Conservation (phyloP, 176 grass and related monocot genomes). For the Eragrostis curvula region DNA sequence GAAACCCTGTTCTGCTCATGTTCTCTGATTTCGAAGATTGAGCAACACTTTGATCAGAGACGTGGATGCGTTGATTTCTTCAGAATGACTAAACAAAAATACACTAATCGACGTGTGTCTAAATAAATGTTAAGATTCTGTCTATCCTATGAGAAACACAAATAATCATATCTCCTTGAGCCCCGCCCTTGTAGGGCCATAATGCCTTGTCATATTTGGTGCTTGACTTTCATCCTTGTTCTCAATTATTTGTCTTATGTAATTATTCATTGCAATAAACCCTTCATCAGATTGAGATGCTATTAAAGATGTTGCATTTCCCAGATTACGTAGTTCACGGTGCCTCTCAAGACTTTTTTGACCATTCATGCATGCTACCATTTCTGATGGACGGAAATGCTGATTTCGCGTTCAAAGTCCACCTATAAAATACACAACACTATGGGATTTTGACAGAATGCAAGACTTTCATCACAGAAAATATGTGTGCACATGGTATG, state of each 20-base stretch:
- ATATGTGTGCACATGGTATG: neutral
- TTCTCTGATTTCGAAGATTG: constrained; percentile 3
- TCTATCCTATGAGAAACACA: neutral
- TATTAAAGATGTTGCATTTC: neutral
- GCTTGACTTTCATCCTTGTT: too few species aligned
- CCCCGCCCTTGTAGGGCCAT: too few species aligned
- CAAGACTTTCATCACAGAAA: neutral
- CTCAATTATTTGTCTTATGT: too few species aligned
- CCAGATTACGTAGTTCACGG: neutral
- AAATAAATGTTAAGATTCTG: neutral
- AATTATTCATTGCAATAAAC: too few species aligned
- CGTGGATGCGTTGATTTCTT: neutral
- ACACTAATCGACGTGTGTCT: neutral
- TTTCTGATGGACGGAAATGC: neutral
- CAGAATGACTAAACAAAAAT: neutral
- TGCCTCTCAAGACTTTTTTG: neutral
- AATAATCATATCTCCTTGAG: neutral
- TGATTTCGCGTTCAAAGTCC: constrained; percentile 7
- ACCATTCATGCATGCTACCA: neutral
- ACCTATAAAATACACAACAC: neutral
- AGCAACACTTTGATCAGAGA: neutral
- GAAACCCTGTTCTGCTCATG: constrained; percentile 29
- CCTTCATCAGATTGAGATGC: neutral
- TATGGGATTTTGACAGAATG: neutral
- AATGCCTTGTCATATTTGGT: too few species aligned